Evolutionary conservation across 1,284 basidiomycete genomes (phyloP).

Genomic region (Tilletia caries): DNA sequence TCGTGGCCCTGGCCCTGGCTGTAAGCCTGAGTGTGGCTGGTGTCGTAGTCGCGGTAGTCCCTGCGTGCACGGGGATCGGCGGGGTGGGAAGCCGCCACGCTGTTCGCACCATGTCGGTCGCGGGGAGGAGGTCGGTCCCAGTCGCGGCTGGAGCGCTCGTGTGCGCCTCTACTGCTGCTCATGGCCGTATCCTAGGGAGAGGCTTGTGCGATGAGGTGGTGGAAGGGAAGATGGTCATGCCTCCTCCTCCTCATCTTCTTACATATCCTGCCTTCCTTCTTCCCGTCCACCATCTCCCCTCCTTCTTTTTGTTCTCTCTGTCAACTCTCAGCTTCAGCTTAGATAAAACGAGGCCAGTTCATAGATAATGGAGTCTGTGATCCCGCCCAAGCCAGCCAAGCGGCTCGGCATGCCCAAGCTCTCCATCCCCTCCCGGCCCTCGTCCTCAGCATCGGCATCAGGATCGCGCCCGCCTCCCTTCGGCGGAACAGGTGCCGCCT

Average conservation of each 20-base stretch:
- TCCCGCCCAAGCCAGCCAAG: conserved; percentile 45
- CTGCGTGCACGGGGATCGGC: background rate
- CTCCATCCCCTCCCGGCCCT: conserved; percentile 26
- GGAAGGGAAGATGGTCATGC: background rate
- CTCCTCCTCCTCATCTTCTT: too few species aligned
- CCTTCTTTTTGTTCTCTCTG: too few species aligned
- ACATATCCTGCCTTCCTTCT: too few species aligned
- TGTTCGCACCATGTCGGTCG: background rate
- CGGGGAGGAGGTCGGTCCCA: background rate
- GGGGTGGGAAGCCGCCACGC: background rate
- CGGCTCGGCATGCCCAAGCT: conserved; percentile 50
- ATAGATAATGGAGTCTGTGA: conserved; percentile 30
- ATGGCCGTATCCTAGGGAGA: background rate
- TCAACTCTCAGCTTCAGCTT: background rate
- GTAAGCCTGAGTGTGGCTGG: too few species aligned
- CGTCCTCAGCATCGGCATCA: conserved; percentile 15
- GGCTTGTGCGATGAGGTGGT: background rate
- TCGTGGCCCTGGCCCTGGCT: too few species aligned
- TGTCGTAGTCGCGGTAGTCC: background rate
- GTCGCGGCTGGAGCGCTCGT: background rate
- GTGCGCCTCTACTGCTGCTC: background rate
- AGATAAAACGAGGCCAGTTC: background rate
- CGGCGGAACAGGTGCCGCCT: too few species aligned
- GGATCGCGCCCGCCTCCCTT: background rate
- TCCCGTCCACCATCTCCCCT: background rate